phyloP scores from a whole-genome alignment of 2,329 filamentous ascomycete species.

The Trichoderma citrinoviride region DNA sequence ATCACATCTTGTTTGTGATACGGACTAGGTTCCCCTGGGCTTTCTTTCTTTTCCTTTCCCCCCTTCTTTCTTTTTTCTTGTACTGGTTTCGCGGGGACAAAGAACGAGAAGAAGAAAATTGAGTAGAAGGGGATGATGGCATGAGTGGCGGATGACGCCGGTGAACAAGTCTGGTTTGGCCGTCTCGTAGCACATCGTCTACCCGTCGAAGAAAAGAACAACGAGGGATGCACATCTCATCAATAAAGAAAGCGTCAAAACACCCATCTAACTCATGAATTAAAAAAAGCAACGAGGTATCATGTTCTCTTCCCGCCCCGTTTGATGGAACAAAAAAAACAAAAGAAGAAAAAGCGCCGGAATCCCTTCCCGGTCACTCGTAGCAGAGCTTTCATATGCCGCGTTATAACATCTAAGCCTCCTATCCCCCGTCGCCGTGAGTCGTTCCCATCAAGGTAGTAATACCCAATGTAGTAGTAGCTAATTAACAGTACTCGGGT shows the following conservation, averaged over 20 bases:
- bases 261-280: neutral
- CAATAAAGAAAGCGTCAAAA: neutral
- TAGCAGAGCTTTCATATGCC: constrained; percentile 4
- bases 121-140: too few species aligned
- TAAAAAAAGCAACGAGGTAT: constrained; percentile 2
- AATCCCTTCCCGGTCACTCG: neutral
- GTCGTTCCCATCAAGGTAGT: too few species aligned
- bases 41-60: too few species aligned
- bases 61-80: too few species aligned
- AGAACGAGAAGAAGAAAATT: neutral
- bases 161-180: too few species aligned
- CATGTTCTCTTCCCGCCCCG: neutral
- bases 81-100: neutral
- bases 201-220: neutral
- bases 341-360: neutral
- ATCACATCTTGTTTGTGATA: neutral
- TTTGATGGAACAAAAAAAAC: neutral
- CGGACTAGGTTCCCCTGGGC: neutral
- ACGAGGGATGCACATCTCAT: neutral
- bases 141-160: too few species aligned
- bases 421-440: neutral
- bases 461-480: neutral
- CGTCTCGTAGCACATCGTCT: too few species aligned
- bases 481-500: constrained; percentile 1
- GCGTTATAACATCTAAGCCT: neutral